These are phyloP conservation scores for Plectosphaerella plurivora DNA, from an alignment of 2,329 filamentous ascomycete genomes.

Conservation along the genomic window DNA sequence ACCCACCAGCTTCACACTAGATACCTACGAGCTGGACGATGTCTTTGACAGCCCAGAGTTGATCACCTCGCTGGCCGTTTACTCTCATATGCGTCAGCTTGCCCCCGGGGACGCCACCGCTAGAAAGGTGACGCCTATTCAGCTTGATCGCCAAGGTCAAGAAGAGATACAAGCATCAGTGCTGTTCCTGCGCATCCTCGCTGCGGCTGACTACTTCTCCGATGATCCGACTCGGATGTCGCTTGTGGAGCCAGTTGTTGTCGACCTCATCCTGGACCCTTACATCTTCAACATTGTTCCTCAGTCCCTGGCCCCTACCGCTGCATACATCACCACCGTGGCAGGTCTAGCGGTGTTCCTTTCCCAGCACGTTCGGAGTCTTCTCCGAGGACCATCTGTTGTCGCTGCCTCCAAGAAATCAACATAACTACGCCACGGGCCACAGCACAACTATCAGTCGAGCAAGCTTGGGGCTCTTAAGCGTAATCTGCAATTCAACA, in stretches of 20 bases:
- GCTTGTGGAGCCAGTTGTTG: constrained; percentile 65
- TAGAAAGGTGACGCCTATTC: constrained; percentile 3
- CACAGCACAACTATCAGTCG: too few species aligned
- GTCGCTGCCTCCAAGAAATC: too few species aligned
- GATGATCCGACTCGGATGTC: constrained; percentile 71
- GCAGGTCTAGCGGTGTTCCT: constrained; percentile 42
- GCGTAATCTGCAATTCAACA: too few species aligned
- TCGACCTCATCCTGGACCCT: constrained; percentile 83
- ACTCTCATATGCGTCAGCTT: constrained; percentile 47
- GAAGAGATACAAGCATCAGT: constrained; percentile 35
- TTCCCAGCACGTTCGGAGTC: constrained; percentile 28
- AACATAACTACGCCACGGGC: too few species aligned
- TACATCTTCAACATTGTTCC: constrained; percentile 78
- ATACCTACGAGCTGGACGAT: constrained; percentile 55
- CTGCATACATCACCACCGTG: constrained; percentile 61
- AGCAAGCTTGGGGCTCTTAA: too few species aligned
- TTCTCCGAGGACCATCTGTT: constrained; percentile 21
- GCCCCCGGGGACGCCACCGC: constrained; percentile 9
- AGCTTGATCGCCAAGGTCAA: neutral
- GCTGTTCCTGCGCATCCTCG: constrained; percentile 68
- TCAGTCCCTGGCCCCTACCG: constrained; percentile 68
- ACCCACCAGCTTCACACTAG: constrained; percentile 75
- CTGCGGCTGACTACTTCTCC: constrained; percentile 83
- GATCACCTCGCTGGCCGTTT: constrained; percentile 59
- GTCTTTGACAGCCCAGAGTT: constrained; percentile 61